Evolutionary conservation across 345 rosid species (phyloP).

Genomic region (Gynandropsis gynandra): DNA sequence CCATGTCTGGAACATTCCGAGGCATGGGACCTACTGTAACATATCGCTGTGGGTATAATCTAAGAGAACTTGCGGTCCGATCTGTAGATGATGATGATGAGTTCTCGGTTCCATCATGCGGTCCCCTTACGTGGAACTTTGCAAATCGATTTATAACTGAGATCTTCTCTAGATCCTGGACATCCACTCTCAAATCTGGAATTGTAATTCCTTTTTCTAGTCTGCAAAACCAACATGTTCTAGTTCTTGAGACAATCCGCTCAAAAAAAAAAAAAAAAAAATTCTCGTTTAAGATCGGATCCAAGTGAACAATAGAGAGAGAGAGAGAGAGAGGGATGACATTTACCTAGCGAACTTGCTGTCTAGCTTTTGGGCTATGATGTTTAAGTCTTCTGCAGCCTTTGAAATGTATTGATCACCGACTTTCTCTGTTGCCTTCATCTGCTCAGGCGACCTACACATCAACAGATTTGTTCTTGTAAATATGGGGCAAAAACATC

Average conservation of each 20-base stretch:
- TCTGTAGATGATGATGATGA: conserved; percentile 28
- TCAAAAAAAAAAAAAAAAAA: not conserved
- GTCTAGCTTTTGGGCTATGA: conserved; percentile 54
- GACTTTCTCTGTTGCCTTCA: conserved; percentile 32
- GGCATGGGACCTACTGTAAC: conserved; percentile 80
- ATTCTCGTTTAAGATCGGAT: not conserved
- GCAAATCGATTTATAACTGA: conserved; percentile 88
- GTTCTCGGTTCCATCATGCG: conserved; percentile 28
- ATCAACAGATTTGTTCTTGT: not conserved
- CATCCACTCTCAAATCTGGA: conserved; percentile 64
- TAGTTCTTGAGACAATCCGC: conserved; percentile 11
- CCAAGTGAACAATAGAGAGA: not conserved
- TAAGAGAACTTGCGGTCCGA: conserved; percentile 33
- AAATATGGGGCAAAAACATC: not conserved
- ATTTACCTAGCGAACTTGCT: conserved; percentile 51
- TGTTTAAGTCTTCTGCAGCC: conserved; percentile 53
- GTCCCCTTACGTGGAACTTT: conserved; percentile 65
- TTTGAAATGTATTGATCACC: conserved; percentile 46
- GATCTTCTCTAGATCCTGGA: conserved; percentile 70
- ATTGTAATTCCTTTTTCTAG: conserved; percentile 60
- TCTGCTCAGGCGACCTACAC: conserved; percentile 40
- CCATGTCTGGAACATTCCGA: conserved; percentile 68
- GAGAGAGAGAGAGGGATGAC: no score
- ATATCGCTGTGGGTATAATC: conserved; percentile 62
- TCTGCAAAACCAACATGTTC: conserved; percentile 35